Evolutionary conservation across 768 basidiomycete species (phyloP).

Genomic region (Mycena latifolia): DNA sequence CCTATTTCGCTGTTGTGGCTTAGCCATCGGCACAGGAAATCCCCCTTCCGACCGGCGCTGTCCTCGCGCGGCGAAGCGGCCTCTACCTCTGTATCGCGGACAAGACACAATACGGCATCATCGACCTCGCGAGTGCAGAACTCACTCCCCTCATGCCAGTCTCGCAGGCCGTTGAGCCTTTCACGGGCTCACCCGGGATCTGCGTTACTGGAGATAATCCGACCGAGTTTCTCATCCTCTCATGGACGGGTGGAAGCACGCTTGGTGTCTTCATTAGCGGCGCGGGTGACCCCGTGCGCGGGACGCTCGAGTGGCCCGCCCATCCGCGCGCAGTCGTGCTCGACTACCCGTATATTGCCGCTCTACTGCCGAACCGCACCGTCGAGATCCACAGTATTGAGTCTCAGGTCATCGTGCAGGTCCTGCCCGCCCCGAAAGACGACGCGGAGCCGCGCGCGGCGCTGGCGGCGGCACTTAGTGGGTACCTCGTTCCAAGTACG

Average conservation of each 20-base stretch:
- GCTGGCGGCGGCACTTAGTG: slow-evolving; percentile 55
- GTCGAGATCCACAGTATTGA: slow-evolving; percentile 88
- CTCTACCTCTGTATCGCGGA: slow-evolving; percentile 82
- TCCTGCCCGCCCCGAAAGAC: slow-evolving; percentile 62
- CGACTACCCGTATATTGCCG: slow-evolving; percentile 85
- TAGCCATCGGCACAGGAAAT: slow-evolving; percentile 66
- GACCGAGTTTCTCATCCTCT: slow-evolving; percentile 85
- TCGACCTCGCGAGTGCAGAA: slow-evolving; percentile 81
- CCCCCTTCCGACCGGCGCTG: slow-evolving; percentile 70
- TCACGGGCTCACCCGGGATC: slow-evolving; percentile 75
- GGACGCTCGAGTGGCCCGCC: slow-evolving; percentile 87
- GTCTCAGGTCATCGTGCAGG: slow-evolving; percentile 78
- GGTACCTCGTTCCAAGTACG: slow-evolving; percentile 64
- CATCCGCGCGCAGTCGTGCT: slow-evolving; percentile 77
- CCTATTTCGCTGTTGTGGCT: not conserved
- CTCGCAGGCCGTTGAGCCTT: slow-evolving; percentile 67
- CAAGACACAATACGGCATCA: slow-evolving; percentile 76
- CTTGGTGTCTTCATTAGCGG: slow-evolving; percentile 90
- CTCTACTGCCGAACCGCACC: slow-evolving; percentile 82
- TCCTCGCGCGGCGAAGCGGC: slow-evolving; percentile 72
- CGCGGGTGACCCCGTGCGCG: slow-evolving; percentile 89
- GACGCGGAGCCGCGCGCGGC: slow-evolving; percentile 43
- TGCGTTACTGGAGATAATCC: slow-evolving; percentile 73
- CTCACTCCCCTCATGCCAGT: slow-evolving; percentile 83
- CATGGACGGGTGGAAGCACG: slow-evolving; percentile 85